A percentile compares a stretch with the other conserved stretches of the same genome.
Evolutionary conservation across 306 rosid genomes (phyloP).

Genomic region (Dalbergia oliveri): DNA sequence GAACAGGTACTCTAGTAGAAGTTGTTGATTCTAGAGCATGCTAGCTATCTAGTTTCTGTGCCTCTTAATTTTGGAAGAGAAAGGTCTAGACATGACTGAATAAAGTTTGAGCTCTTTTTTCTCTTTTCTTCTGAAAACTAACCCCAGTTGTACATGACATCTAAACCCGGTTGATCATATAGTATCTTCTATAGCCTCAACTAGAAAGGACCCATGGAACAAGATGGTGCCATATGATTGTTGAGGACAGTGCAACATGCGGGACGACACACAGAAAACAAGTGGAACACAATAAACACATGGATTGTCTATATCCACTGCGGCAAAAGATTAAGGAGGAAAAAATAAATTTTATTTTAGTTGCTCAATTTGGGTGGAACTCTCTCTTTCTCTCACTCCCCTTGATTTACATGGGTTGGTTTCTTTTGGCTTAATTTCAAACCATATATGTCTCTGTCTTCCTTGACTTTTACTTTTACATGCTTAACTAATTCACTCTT

Average conservation of each 20-base stretch:
- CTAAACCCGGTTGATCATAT: constrained; percentile 35
- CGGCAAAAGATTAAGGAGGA: not conserved
- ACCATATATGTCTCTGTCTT: not conserved
- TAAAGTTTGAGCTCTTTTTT: constrained; percentile 12
- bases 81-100: constrained; percentile 44
- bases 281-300: constrained; percentile 60
- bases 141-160: constrained; percentile 21
- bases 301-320: constrained; percentile 59
- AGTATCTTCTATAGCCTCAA: constrained; percentile 6
- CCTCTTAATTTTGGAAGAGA: constrained; percentile 36
- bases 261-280: constrained; percentile 55
- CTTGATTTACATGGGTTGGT: not conserved
- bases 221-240: constrained; percentile 50
- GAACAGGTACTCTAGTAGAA: constrained; percentile 22
- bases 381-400: not conserved
- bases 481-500: constrained; percentile 5
- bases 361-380: not conserved
- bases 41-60: not conserved
- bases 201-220: constrained; percentile 46
- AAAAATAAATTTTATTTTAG: not conserved
- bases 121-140: constrained; percentile 32
- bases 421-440: not conserved
- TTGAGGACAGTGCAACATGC: constrained; percentile 57
- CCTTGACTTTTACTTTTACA: constrained; percentile 17
- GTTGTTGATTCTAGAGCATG: constrained; percentile 45